Percentiles rank a stretch among this genome's conserved stretches.
Conservation (phyloP, 2,329 filamentous ascomycete genomes). For the Clonostachys chloroleuca region DNA sequence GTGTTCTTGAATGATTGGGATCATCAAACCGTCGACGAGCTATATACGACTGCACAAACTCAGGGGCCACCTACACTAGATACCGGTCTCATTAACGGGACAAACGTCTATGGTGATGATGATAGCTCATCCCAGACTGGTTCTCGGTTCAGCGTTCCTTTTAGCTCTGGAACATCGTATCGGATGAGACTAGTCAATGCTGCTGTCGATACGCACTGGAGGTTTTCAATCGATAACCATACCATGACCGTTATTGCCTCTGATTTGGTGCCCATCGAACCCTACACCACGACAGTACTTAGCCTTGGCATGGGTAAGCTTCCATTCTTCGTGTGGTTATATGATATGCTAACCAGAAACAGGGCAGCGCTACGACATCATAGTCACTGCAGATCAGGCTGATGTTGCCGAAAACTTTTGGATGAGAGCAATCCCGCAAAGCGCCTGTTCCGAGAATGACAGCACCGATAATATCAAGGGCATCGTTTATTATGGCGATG, state of each 20-base stretch:
- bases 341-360: slow-evolving; percentile 33
- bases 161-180: slow-evolving; percentile 36
- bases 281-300: slow-evolving; percentile 41
- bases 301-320: slow-evolving; percentile 35
- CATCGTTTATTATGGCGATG: slow-evolving; percentile 33
- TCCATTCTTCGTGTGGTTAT: slow-evolving; percentile 11
- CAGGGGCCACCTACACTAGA: slow-evolving; percentile 28
- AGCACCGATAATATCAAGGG: slow-evolving; percentile 35
- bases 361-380: slow-evolving; percentile 37
- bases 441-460: slow-evolving; percentile 29
- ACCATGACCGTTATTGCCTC: slow-evolving; percentile 45
- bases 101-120: slow-evolving; percentile 26
- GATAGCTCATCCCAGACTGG: slow-evolving; percentile 14
- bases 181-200: slow-evolving; percentile 44
- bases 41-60: slow-evolving; percentile 18
- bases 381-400: slow-evolving; percentile 31
- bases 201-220: slow-evolving; percentile 41
- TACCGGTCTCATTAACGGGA: slow-evolving; percentile 41
- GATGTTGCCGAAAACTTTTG: slow-evolving; percentile 27
- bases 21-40: slow-evolving; percentile 33
- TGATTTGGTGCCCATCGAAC: slow-evolving; percentile 48
- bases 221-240: slow-evolving; percentile 47
- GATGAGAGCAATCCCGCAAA: slow-evolving; percentile 37
- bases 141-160: slow-evolving; percentile 25
- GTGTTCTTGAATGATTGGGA: slow-evolving; percentile 57